Evolutionary conservation across 495 filamentous ascomycete genomes (phyloP).

Genomic region (Polyplosphaeria fusca): DNA sequence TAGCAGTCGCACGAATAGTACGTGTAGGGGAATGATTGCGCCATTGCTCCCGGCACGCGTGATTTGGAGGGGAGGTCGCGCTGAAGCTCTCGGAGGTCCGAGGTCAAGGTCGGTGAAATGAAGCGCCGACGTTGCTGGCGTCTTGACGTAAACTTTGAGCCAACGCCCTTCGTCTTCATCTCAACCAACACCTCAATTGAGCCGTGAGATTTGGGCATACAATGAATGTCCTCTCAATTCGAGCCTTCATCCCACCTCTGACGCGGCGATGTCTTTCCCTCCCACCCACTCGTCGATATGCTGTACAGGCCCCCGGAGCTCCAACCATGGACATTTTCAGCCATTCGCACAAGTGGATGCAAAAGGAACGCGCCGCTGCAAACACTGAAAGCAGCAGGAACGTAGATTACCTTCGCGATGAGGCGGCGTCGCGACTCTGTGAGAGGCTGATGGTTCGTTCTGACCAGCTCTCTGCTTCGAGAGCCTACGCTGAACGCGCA

Average conservation of each 20-base stretch:
- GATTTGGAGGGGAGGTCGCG: background rate
- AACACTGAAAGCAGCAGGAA: slow-evolving; percentile 68
- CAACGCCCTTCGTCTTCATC: background rate
- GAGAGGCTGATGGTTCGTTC: slow-evolving; percentile 74
- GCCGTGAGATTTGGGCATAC: background rate
- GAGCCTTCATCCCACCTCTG: slow-evolving; percentile 28
- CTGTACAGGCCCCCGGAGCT: slow-evolving; percentile 68
- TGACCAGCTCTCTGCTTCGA: slow-evolving; percentile 1
- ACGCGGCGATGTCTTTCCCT: slow-evolving; percentile 18
- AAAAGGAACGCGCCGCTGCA: slow-evolving; percentile 78
- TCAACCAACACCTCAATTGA: background rate
- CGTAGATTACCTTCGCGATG: slow-evolving; percentile 88
- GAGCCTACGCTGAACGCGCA: slow-evolving; percentile 41
- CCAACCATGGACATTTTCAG: slow-evolving; percentile 90
- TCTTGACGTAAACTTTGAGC: slow-evolving; percentile 15
- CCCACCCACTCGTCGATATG: slow-evolving; percentile 54
- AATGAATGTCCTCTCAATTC: slow-evolving; percentile 25
- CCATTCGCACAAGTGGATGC: slow-evolving; percentile 75
- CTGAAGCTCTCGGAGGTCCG: slow-evolving; percentile 1
- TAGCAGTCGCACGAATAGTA: slow-evolving; percentile 91
- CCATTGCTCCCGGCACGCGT: slow-evolving; percentile 61
- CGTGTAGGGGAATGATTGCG: slow-evolving; percentile 77
- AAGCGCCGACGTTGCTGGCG: slow-evolving; percentile 5
- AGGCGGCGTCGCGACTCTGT: slow-evolving; percentile 78
- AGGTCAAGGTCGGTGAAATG: slow-evolving; percentile 12